Evolutionary conservation across 2,329 filamentous ascomycete species (phyloP).

Genomic region (Blastomyces percursus): DNA sequence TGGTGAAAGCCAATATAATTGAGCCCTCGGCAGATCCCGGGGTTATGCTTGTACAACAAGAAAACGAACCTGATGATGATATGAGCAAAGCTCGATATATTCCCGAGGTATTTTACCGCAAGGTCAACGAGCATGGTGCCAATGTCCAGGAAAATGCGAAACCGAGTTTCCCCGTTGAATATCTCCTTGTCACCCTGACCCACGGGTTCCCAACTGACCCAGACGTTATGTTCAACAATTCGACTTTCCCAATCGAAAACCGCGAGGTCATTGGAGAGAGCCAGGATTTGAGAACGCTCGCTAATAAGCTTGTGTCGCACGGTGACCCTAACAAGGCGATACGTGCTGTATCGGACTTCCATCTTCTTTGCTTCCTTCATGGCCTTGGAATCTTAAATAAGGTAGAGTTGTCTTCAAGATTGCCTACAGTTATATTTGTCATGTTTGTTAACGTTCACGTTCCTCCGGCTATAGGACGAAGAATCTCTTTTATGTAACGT

Average conservation of each 20-base stretch:
- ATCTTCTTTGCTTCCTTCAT: conserved; percentile 79
- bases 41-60: conserved; percentile 87
- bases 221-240: conserved; percentile 60
- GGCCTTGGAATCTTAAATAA: conserved; percentile 71
- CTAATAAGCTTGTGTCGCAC: conserved; percentile 57
- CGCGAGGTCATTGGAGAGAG: conserved; percentile 74
- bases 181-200: conserved; percentile 87
- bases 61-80: conserved; percentile 69
- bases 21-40: conserved; percentile 88
- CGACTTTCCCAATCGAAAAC: conserved; percentile 82
- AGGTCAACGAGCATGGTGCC: conserved; percentile 90
- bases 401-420: conserved; percentile 43
- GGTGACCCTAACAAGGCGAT: conserved; percentile 53
- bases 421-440: neutral
- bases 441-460: neutral
- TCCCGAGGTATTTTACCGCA: conserved; percentile 91
- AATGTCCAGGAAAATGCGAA: conserved; percentile 97
- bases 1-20: conserved; percentile 89
- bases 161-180: conserved; percentile 91
- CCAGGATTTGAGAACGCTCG: conserved; percentile 62
- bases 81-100: conserved; percentile 71
- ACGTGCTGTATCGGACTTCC: conserved; percentile 77
- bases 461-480: conserved; percentile 57
- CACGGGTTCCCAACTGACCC: conserved; percentile 84
- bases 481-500: conserved; percentile 75